These are phyloP conservation scores for Fusarium siculi DNA, from an alignment of 2,329 filamentous ascomycete species.

Conservation along the genomic window DNA sequence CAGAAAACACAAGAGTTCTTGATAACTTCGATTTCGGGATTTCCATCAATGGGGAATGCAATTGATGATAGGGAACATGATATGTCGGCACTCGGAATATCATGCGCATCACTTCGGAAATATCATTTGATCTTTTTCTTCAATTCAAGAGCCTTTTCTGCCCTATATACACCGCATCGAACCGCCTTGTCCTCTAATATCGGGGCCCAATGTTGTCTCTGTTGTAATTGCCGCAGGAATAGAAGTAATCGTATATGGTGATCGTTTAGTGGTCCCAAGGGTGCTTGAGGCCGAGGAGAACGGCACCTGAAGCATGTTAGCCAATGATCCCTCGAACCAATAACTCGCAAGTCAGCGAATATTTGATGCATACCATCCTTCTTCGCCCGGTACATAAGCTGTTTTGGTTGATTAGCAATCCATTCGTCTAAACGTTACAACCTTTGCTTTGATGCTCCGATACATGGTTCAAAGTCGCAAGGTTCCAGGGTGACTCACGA, in stretches of 20 bases:
- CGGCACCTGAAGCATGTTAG: constrained; percentile 65
- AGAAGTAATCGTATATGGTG: constrained; percentile 22
- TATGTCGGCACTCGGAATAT: not conserved
- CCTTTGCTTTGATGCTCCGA: not conserved
- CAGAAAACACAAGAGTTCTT: too few species aligned
- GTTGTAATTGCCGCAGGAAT: constrained; percentile 21
- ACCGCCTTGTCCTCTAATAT: not conserved
- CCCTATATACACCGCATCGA: constrained; percentile 39
- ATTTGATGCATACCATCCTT: constrained; percentile 75
- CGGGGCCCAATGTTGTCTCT: constrained; percentile 6
- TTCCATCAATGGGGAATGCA: constrained; percentile 39
- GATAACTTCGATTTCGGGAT: not conserved
- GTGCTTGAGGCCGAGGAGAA: constrained; percentile 91
- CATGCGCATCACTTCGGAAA: not conserved
- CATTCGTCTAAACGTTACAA: not conserved
- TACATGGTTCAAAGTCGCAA: not conserved
- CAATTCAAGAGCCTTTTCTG: constrained; percentile 27
- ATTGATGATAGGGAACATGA: constrained; percentile 71
- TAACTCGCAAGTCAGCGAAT: not conserved
- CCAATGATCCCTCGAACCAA: not conserved
- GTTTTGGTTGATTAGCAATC: constrained; percentile 27
- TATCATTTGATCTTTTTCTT: constrained; percentile 12
- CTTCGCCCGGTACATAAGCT: constrained; percentile 97
- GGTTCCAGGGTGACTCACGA: constrained; percentile 68
- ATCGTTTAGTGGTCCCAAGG: constrained; percentile 87